Evolutionary conservation across 345 rosid genomes (phyloP).

Genomic region (Leavenworthia alabamica): DNA sequence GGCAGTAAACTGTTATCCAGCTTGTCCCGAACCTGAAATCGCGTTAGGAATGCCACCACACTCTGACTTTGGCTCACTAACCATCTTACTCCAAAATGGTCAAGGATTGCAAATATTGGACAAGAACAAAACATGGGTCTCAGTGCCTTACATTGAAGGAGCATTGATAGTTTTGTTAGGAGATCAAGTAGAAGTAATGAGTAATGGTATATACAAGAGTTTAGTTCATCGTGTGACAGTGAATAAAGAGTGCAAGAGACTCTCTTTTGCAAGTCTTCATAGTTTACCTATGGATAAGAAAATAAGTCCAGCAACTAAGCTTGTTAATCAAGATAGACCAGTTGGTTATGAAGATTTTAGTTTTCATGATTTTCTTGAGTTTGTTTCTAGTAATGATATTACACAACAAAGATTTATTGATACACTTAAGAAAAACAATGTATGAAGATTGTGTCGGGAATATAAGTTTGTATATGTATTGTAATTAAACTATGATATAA

Average conservation of each 20-base stretch:
- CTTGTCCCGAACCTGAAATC: slow-evolving; percentile 48
- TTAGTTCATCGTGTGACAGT: slow-evolving; percentile 42
- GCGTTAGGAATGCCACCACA: slow-evolving; percentile 54
- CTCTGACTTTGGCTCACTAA: slow-evolving; percentile 45
- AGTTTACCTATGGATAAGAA: slow-evolving; percentile 44
- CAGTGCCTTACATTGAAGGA: slow-evolving; percentile 39
- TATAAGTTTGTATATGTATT: no score
- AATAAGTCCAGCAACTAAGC: slow-evolving; percentile 39
- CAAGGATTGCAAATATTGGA: slow-evolving; percentile 44
- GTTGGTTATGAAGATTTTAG: slow-evolving; percentile 40
- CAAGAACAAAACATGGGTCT: slow-evolving; percentile 37
- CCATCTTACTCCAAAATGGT: slow-evolving; percentile 45
- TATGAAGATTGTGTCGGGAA: no score
- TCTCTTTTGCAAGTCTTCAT: slow-evolving; percentile 51
- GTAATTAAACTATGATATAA: no score
- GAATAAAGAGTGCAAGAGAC: slow-evolving; percentile 29
- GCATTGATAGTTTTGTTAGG: slow-evolving; percentile 43
- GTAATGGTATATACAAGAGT: slow-evolving; percentile 49
- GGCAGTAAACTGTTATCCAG: slow-evolving; percentile 49
- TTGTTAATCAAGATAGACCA: slow-evolving; percentile 37
- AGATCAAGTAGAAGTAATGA: slow-evolving; percentile 54
- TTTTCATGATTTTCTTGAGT: slow-evolving; percentile 41
- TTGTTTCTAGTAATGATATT: slow-evolving; percentile 29
- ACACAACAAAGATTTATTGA: slow-evolving; percentile 36
- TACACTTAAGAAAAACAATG: slow-evolving; percentile 37